Base-by-base conservation (phyloP, 2,329 filamentous ascomycete genomes). In the Sporothrix pallida region DNA sequence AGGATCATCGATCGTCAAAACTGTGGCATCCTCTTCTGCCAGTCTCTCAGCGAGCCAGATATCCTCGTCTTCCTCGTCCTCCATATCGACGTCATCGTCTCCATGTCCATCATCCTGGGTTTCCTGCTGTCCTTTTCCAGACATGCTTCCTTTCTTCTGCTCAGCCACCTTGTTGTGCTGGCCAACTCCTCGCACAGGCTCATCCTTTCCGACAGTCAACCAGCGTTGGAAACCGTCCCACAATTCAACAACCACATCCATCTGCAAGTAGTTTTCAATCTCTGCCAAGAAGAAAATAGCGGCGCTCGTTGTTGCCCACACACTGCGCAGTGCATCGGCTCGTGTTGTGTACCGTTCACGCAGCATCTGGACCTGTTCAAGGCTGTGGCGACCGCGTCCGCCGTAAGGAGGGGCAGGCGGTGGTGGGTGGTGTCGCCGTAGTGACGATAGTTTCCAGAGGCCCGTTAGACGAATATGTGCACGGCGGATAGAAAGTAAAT, bases 251-350 rank as follows among this genome's bases (percentile, higher is more conserved):
- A 98, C 91, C 7, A 98, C 91, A 79, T 97, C 94, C 0, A 93
- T 93, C 81, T 98, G 95, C 62, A 98, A 90, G 78, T 97, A 98
- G 2, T 90, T 90, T 77, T 95, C 92, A 15, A 93, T 91, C 80
- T 98, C 95, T 0, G 93, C 93, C 3, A 98, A 86, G 77, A 98
- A 92, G 83, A 97, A 98, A 3, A 97, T 89, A 1, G 93, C 92
- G 2, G 94, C 93, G 79, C 93, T 94, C 77, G 92, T 92, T 0
- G 93, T 97, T 0, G 94, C 95, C 96, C 96, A 99, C 0, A 95
- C 88, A 76, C 90, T 92, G 17, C 96, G 90, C 87, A 97, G 92
- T 0, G 88, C 87, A 48, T 86, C 85, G 4, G 88, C 87, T 20
- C 95, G 87, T 17, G 84, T 80, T 37, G 89, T 89, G 77, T 90